These are phyloP conservation scores for Acephala macrosclerotiorum DNA, from an alignment of 2,329 filamentous ascomycete species.

Conservation along the genomic window DNA sequence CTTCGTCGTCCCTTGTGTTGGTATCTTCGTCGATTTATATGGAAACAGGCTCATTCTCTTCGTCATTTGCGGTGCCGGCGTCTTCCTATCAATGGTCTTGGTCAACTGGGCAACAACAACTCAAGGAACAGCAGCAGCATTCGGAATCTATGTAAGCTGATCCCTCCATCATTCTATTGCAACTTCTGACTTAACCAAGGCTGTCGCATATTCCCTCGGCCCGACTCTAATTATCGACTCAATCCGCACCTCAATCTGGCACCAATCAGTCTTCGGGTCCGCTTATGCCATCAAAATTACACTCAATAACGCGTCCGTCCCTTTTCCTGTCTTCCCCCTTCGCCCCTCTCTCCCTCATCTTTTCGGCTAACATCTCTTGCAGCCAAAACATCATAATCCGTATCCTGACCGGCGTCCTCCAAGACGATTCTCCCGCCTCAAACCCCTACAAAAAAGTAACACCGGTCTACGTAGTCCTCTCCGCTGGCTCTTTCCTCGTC, in stretches of 20 bases:
- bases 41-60: conserved; percentile 59
- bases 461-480: conserved; percentile 62
- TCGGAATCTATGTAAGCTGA: conserved; percentile 57
- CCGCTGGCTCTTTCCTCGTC: conserved; percentile 56
- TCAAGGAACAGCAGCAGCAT: conserved; percentile 62
- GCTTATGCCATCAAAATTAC: conserved; percentile 67
- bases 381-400: conserved; percentile 67
- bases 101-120: conserved; percentile 58
- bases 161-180: neutral
- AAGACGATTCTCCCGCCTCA: conserved; percentile 57
- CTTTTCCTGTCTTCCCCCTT: neutral
- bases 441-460: conserved; percentile 63
- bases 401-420: conserved; percentile 63
- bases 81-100: conserved; percentile 60
- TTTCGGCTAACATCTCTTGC: conserved; percentile 6
- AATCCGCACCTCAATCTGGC: conserved; percentile 66
- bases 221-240: conserved; percentile 67
- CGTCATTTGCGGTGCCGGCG: conserved; percentile 54
- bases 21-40: conserved; percentile 62
- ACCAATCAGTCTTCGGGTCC: conserved; percentile 65
- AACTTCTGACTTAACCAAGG: conserved; percentile 37
- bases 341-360: neutral
- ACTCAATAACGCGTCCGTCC: conserved; percentile 61
- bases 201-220: conserved; percentile 61
- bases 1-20: conserved; percentile 63